Conservation (phyloP, 805 yeast species). For the Sugiyamaella boreocaroliniensis region DNA sequence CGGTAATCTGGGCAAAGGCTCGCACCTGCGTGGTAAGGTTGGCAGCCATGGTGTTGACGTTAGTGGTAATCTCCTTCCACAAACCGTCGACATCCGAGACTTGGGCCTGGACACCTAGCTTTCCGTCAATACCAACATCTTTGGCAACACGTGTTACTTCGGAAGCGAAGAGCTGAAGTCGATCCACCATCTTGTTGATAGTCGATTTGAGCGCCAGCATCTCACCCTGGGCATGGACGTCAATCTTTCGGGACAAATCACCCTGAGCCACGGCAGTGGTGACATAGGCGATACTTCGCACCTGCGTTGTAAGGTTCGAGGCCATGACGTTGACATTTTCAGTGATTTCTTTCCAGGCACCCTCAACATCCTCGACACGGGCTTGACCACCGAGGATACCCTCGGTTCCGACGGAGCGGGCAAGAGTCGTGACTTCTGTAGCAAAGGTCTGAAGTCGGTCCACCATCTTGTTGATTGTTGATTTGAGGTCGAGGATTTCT, state of each 20-base stretch:
- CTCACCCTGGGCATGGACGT: constrained; percentile 87
- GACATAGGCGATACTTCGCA: constrained; percentile 81
- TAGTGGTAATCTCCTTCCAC: constrained; percentile 87
- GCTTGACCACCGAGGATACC: constrained; percentile 90
- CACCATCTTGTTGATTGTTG: constrained; percentile 84
- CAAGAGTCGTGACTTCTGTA: constrained; percentile 77
- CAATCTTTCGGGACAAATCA: constrained; percentile 76
- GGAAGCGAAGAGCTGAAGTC: constrained; percentile 77
- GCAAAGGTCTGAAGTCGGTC: constrained; percentile 77
- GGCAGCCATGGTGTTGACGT: constrained; percentile 92
- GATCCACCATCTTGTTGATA: constrained; percentile 88
- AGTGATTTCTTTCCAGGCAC: constrained; percentile 79
- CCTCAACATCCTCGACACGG: constrained; percentile 69
- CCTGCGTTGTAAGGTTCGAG: constrained; percentile 76
- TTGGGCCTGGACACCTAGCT: constrained; percentile 86
- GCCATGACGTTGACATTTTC: constrained; percentile 89
- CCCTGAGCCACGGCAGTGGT: constrained; percentile 92
- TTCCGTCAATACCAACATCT: constrained; percentile 91
- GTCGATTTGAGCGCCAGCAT: constrained; percentile 79
- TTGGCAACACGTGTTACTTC: constrained; percentile 88
- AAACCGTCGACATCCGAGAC: constrained; percentile 85
- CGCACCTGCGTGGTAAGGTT: constrained; percentile 86
- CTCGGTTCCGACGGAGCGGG: constrained; percentile 82
- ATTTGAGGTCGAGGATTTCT: constrained; percentile 70
- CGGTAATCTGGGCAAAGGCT: constrained; percentile 89